Evolutionary conservation across 2,329 filamentous ascomycete genomes (phyloP).

Genomic region (Cladosporium sp.): DNA sequence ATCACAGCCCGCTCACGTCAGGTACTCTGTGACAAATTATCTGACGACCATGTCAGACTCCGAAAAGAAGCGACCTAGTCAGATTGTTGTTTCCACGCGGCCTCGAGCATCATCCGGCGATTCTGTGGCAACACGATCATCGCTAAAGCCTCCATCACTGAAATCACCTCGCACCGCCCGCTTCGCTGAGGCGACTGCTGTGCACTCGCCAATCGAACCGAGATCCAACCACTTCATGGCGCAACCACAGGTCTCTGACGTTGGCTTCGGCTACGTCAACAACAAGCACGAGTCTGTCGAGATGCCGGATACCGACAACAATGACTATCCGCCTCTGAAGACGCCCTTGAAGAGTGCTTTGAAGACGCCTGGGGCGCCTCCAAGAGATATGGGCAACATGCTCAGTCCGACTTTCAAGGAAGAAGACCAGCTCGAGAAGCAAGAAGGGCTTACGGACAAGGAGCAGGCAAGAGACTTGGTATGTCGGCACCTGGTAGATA

Average conservation of each 20-base stretch:
- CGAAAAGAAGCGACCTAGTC: conserved; percentile 39
- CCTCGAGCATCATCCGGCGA: conserved; percentile 32
- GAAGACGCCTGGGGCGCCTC: conserved; percentile 79
- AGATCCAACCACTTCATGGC: conserved; percentile 51
- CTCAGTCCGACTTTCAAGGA: conserved; percentile 91
- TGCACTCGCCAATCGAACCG: conserved; percentile 69
- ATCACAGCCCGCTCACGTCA: conserved; percentile 26
- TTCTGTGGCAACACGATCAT: conserved; percentile 20
- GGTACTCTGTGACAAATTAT: conserved; percentile 26
- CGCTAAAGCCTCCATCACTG: conserved; percentile 25
- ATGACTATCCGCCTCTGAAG: conserved; percentile 62
- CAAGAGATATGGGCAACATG: conserved; percentile 64
- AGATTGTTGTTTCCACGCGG: conserved; percentile 37
- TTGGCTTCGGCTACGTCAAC: conserved; percentile 87
- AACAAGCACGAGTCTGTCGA: conserved; percentile 53
- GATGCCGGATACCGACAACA: conserved; percentile 48
- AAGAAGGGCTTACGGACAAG: conserved; percentile 74
- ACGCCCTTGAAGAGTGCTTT: conserved; percentile 80
- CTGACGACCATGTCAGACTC: conserved; percentile 43
- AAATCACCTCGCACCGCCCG: conserved; percentile 64
- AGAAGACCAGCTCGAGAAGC: conserved; percentile 72
- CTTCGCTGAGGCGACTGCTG: conserved; percentile 74
- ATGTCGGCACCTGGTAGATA: conserved; percentile 38
- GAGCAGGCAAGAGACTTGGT: conserved; percentile 85
- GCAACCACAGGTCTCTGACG: conserved; percentile 71